Conservation (phyloP, 495 filamentous ascomycete species). For the Lindgomyces ingoldianus region DNA sequence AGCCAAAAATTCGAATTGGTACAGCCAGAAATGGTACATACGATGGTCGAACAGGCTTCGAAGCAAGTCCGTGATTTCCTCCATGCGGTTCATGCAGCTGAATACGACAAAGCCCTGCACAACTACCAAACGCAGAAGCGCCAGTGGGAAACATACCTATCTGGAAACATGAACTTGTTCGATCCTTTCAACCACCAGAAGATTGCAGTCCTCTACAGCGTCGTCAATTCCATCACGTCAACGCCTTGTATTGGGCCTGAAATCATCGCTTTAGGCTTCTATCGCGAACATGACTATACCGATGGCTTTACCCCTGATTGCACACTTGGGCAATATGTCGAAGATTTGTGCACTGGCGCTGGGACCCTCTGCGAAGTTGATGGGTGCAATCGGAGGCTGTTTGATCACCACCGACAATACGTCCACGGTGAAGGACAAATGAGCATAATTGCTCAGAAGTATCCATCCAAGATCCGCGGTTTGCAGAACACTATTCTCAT, state of each 20-base stretch:
- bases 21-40: constrained; percentile 90
- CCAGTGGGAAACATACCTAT: constrained; percentile 91
- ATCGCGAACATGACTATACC: constrained; percentile 78
- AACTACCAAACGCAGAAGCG: constrained; percentile 92
- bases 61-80: constrained; percentile 88
- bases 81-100: constrained; percentile 89
- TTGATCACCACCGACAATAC: constrained; percentile 93
- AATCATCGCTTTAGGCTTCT: constrained; percentile 82
- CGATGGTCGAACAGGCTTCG: constrained; percentile 71
- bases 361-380: constrained; percentile 75
- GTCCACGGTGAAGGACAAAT: constrained; percentile 95
- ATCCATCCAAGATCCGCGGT: constrained; percentile 67
- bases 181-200: constrained; percentile 93
- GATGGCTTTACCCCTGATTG: constrained; percentile 78
- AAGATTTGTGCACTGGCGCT: constrained; percentile 79
- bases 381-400: constrained; percentile 85
- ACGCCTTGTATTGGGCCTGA: constrained; percentile 91
- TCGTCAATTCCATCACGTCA: constrained; percentile 86
- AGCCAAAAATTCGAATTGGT: constrained; percentile 81
- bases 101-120: constrained; percentile 93
- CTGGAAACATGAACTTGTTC: constrained; percentile 81
- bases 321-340: constrained; percentile 92
- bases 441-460: constrained; percentile 80
- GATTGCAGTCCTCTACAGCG: constrained; percentile 90
- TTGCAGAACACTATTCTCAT: constrained; percentile 83